Conservation (phyloP, 2,329 filamentous ascomycete species). For the Stemphylium beticola region DNA sequence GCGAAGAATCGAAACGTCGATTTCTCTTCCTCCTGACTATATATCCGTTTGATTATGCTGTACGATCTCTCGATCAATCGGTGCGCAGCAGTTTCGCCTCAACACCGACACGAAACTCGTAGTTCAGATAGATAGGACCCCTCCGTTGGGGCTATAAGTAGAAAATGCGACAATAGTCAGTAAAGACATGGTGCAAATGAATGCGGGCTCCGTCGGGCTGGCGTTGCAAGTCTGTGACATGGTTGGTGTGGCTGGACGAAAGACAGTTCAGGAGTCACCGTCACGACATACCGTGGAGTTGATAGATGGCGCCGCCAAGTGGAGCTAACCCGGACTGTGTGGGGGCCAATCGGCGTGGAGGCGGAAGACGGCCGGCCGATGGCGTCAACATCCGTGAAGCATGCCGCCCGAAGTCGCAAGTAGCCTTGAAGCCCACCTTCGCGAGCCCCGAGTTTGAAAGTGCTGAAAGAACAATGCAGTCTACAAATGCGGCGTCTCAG, state of each 20-base stretch:
- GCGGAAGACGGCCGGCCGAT: conserved; percentile 14
- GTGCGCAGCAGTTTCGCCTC: conserved; percentile 35
- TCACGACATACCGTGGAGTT: conserved; percentile 8
- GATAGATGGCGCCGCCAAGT: conserved; percentile 28
- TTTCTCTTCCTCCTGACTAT: neutral
- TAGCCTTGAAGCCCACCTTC: neutral
- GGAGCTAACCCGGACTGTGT: conserved; percentile 18
- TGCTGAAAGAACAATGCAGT: conserved; percentile 20
- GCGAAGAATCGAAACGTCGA: neutral
- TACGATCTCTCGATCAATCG: conserved; percentile 25
- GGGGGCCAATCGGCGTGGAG: conserved; percentile 25
- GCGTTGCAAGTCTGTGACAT: conserved; percentile 35
- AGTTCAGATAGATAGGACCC: conserved; percentile 57
- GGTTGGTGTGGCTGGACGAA: conserved; percentile 28
- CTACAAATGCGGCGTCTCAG: neutral
- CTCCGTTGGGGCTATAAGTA: conserved; percentile 61
- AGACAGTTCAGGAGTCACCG: conserved; percentile 35
- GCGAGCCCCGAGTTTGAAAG: neutral
- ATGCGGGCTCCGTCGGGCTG: conserved; percentile 37
- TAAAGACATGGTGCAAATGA: conserved; percentile 23
- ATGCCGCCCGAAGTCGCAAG: conserved; percentile 2
- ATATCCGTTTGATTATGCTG: neutral
- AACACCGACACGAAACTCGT: conserved; percentile 33
- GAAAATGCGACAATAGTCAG: conserved; percentile 37
- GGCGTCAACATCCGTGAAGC: conserved; percentile 16